Percentiles rank a stretch among this genome's conserved stretches.
These are phyloP conservation scores for Lentinula sp. DNA, from an alignment of 768 basidiomycete genomes.

Conservation along the genomic window DNA sequence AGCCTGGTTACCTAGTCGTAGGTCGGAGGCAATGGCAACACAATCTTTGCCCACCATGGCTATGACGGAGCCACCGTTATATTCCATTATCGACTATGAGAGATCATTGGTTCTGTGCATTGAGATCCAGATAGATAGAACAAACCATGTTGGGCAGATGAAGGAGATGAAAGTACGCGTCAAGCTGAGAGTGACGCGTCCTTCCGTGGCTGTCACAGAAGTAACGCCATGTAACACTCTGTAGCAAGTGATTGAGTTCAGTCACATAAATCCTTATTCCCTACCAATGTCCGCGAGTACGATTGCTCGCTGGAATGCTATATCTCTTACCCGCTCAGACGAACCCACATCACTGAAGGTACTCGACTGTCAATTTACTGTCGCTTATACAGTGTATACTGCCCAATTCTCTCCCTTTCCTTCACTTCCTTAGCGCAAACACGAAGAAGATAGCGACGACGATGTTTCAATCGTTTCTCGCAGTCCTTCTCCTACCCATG, in stretches of 20 bases:
- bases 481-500: constrained; percentile 62
- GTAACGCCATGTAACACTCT: background rate
- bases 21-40: constrained; percentile 95
- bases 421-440: constrained; percentile 50
- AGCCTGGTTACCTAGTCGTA: constrained; percentile 85
- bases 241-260: background rate
- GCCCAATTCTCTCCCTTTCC: constrained; percentile 38
- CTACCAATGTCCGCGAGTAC: constrained; percentile 55
- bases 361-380: constrained; percentile 50
- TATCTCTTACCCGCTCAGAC: constrained; percentile 34
- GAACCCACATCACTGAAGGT: constrained; percentile 48
- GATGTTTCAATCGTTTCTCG: constrained; percentile 72
- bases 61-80: constrained; percentile 96
- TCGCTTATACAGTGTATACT: constrained; percentile 44
- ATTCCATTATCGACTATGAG: constrained; percentile 80
- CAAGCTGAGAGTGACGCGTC: constrained; percentile 5
- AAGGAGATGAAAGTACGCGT: constrained; percentile 8
- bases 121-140: background rate
- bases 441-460: constrained; percentile 37
- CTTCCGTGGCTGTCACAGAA: background rate
- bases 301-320: constrained; percentile 70
- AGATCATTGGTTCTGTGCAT: constrained; percentile 9
- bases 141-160: constrained; percentile 17
- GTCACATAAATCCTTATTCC: background rate
- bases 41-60: constrained; percentile 99